A percentile compares a stretch with the other conserved stretches of the same genome.
Conservation (phyloP, 108 stramenopile genomes). For the Thalassiosira profunda region DNA sequence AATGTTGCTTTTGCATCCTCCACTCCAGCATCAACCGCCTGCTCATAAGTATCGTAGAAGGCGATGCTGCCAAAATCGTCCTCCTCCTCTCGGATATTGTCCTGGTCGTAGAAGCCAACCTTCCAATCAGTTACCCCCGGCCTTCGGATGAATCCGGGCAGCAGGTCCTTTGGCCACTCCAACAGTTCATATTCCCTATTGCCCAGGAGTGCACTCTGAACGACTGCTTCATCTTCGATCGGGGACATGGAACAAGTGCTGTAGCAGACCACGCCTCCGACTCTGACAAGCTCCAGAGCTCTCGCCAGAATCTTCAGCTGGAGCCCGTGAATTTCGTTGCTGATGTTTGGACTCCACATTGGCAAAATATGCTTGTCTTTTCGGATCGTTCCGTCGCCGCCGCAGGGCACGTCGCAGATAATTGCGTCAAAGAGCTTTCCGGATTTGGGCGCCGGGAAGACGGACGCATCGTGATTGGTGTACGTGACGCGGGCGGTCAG, state of each 20-base stretch:
- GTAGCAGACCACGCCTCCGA: conserved; percentile 83
- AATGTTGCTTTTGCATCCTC: conserved; percentile 40
- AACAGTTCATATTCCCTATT: conserved; percentile 38
- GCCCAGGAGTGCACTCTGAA: conserved; percentile 63
- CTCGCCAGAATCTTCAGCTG: conserved; percentile 82
- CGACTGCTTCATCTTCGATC: conserved; percentile 95
- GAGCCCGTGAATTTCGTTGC: conserved; percentile 67
- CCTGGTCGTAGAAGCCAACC: conserved; percentile 62
- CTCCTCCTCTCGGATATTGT: conserved; percentile 27
- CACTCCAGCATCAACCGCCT: conserved; percentile 44
- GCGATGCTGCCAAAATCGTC: conserved; percentile 45
- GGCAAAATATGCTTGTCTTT: conserved; percentile 83
- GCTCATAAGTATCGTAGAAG: conserved; percentile 55
- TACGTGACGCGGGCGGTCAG: conserved; percentile 43
- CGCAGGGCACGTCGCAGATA: conserved; percentile 91
- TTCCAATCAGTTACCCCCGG: conserved; percentile 68
- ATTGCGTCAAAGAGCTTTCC: conserved; percentile 60
- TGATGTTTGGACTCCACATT: conserved; percentile 68
- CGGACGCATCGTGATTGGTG: conserved; percentile 58
- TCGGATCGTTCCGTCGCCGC: conserved; percentile 89
- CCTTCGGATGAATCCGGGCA: conserved; percentile 54
- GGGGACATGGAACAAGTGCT: conserved; percentile 93
- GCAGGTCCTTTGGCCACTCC: conserved; percentile 41
- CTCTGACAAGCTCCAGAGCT: conserved; percentile 65
- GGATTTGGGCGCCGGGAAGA: conserved; percentile 38